These are phyloP conservation scores for Decorospora gaudefroyi DNA, from an alignment of 2,329 filamentous ascomycete genomes.

Conservation along the genomic window DNA sequence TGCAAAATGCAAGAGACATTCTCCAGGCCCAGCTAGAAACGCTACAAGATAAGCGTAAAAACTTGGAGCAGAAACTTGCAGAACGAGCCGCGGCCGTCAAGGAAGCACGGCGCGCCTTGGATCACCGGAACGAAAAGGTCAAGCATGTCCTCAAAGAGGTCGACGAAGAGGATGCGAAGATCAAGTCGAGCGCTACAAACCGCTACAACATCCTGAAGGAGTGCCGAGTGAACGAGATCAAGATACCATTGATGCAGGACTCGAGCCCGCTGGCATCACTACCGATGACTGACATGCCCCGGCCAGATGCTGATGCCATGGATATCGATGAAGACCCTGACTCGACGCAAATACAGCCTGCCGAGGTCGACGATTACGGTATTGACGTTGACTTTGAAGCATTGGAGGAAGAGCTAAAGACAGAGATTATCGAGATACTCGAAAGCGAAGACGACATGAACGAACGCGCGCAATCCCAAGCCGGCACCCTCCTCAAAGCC, in stretches of 20 bases:
- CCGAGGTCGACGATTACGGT: constrained; percentile 82
- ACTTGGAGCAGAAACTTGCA: constrained; percentile 68
- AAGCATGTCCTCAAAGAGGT: constrained; percentile 76
- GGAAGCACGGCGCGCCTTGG: constrained; percentile 77
- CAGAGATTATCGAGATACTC: constrained; percentile 51
- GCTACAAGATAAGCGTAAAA: constrained; percentile 71
- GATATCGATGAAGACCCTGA: constrained; percentile 74
- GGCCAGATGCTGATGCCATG: constrained; percentile 81
- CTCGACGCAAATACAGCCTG: constrained; percentile 55
- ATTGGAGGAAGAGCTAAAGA: constrained; percentile 75
- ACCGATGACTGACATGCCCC: constrained; percentile 80
- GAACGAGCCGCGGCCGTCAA: constrained; percentile 74
- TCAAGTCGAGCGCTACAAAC: constrained; percentile 81
- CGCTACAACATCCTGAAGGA: constrained; percentile 84
- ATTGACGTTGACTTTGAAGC: constrained; percentile 85
- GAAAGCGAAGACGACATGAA: constrained; percentile 66
- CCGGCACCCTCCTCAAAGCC: constrained; percentile 27
- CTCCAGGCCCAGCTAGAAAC: constrained; percentile 77
- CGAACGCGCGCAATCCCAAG: constrained; percentile 26
- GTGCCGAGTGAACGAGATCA: constrained; percentile 92
- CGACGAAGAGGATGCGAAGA: constrained; percentile 76
- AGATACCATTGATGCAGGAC: constrained; percentile 74
- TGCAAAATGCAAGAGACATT: constrained; percentile 72
- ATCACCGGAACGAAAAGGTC: constrained; percentile 82
- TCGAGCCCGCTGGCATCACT: constrained; percentile 76